A percentile compares a stretch with the other conserved stretches of the same genome.
These are phyloP conservation scores for Ophiocordyceps robertsii DNA, from an alignment of 2,329 filamentous ascomycete genomes.

Conservation along the genomic window DNA sequence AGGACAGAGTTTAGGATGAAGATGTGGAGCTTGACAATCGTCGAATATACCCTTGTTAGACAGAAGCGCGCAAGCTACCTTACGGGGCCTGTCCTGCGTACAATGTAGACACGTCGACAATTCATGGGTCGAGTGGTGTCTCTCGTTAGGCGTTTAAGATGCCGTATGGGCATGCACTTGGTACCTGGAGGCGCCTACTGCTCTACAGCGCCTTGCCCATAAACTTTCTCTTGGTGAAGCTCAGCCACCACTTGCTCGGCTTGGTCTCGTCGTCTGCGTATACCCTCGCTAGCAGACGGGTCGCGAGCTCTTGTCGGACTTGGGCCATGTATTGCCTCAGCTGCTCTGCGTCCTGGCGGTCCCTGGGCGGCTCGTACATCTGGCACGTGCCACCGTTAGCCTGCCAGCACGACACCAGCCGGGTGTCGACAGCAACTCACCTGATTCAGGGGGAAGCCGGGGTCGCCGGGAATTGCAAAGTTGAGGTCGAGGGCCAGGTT, in stretches of 20 bases:
- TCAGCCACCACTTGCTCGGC: conserved; percentile 87
- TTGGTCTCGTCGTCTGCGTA: conserved; percentile 69
- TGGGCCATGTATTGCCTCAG: conserved; percentile 84
- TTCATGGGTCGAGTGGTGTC: not conserved
- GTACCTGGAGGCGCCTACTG: not conserved
- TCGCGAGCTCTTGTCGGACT: conserved; percentile 82
- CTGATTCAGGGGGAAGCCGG: conserved; percentile 87
- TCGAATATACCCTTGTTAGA: not conserved
- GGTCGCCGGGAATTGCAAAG: conserved; percentile 90
- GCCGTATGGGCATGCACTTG: too few relatives aligned
- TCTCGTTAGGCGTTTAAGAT: too few relatives aligned
- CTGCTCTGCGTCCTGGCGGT: conserved; percentile 79
- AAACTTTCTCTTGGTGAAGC: conserved; percentile 98
- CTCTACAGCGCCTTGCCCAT: conserved; percentile 83
- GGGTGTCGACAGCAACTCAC: conserved; percentile 19
- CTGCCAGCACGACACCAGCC: not conserved
- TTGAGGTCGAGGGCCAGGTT: conserved; percentile 85
- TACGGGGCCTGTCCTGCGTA: not conserved
- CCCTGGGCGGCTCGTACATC: conserved; percentile 81
- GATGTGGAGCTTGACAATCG: not conserved
- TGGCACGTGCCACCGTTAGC: conserved; percentile 12
- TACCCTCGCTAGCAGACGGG: conserved; percentile 69
- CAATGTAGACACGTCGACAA: not conserved
- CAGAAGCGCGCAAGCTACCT: not conserved
- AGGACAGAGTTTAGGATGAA: not conserved